A percentile compares a stretch with the other conserved stretches of the same genome.
phyloP scores from a whole-genome alignment of 2,329 filamentous ascomycete species.

The Coniochaeta ligniaria region DNA sequence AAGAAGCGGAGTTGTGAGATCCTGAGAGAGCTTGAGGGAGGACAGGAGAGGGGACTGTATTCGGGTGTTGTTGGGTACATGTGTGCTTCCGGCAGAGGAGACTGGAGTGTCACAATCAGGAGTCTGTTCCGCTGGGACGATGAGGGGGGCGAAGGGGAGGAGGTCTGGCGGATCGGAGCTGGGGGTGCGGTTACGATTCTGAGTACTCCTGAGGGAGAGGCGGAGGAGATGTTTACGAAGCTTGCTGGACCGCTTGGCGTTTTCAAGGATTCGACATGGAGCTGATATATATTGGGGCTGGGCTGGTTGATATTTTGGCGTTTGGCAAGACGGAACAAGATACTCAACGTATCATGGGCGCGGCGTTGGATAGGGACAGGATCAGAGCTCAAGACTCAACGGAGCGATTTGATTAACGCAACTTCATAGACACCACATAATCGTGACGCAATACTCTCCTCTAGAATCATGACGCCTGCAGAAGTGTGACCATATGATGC shows the following conservation, averaged over 20 bases:
- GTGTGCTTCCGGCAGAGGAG: slow-evolving; percentile 75
- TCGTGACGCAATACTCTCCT: background rate
- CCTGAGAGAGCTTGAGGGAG: slow-evolving; percentile 59
- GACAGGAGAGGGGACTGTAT: slow-evolving; percentile 65
- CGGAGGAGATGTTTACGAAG: slow-evolving; percentile 85
- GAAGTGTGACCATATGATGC: background rate
- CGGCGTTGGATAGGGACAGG: background rate
- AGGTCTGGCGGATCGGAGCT: slow-evolving; percentile 78
- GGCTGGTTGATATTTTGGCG: background rate
- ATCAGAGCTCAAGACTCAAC: slow-evolving; percentile 13
- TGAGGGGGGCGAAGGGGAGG: slow-evolving; percentile 43
- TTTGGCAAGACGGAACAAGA: slow-evolving; percentile 2
- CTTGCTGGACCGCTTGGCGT: slow-evolving; percentile 49
- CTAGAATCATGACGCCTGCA: background rate
- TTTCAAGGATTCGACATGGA: slow-evolving; percentile 26
- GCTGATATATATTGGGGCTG: background rate
- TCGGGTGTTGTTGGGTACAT: slow-evolving; percentile 87
- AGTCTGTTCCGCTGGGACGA: slow-evolving; percentile 70
- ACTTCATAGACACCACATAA: background rate
- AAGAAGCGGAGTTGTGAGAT: slow-evolving; percentile 91
- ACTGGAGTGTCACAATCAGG: slow-evolving; percentile 88
- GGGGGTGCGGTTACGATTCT: slow-evolving; percentile 85
- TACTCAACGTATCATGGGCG: slow-evolving; percentile 16
- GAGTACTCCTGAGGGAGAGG: slow-evolving; percentile 73
- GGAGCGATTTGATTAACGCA: slow-evolving; percentile 4